Evolutionary conservation across 345 rosid species (phyloP), one percentile per base, ranked within the genome.

Genomic region (Carallia pectinifolia): DNA sequence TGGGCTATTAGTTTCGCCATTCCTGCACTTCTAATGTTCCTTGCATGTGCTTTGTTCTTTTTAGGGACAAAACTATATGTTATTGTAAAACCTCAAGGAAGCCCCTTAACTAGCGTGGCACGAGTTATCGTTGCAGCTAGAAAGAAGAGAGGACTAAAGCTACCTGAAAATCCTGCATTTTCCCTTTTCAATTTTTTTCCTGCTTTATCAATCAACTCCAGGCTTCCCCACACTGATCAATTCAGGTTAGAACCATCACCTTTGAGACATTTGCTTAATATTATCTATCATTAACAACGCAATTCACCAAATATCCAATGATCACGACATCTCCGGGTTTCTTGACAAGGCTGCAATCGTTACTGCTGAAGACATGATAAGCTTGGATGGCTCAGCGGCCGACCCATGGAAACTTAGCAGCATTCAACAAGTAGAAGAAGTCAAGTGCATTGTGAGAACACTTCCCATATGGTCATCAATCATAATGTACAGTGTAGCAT

Each of bases 361-460:
- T 29, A 80, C 86, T 4, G 69, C 53, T 4, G 71, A 77, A 1
- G 90, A 84, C 67, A 52, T 74, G 62, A 55, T 87, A 67, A 77
- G 83, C 33, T n/a, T 36, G 4, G 85, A 89, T 9, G 92, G 90
- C 0, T 81, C 90, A 1, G 71, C 90, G 1, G 53, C 50, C 0
- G 53, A 85, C 50, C 87, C 90, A 27, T 89, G 90, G 92, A 83
- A 58, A 29, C 86, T 89, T 0, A 87, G 91, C 48, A 84, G 92
- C 80, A 36, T 84, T 66, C 91, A 89, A 39, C 91, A 89, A 80
- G 86, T 85, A 23, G 91, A 89, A 64, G 90, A 89, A 81, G 82
- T 76, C 71, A 89, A 89, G 74, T 89, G 90, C 31, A 58, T 83
- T 68, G 17, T 81, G 52, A 75, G 89, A 23, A 81, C 87, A 59